Base-by-base conservation (phyloP, 139 green algal species). In the Chlorella ohadii region DNA sequence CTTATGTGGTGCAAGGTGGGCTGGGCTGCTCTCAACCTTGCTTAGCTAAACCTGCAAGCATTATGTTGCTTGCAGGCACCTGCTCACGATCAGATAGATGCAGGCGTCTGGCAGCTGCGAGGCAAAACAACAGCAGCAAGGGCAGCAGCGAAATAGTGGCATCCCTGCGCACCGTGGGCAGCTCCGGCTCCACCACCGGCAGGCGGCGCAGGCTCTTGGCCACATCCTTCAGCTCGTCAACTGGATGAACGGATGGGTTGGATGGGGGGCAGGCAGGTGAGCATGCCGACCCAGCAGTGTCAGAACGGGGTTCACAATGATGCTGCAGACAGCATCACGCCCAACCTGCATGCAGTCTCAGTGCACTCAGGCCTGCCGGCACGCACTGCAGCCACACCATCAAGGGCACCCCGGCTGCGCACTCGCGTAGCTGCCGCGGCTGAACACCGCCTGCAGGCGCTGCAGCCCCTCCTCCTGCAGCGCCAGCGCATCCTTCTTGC, bases 151-250 rank as follows among this genome's bases (percentile, higher is more conserved):
- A n/a, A n/a, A n/a, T n/a, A n/a, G n/a, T n/a, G n/a, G 44, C 44
- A 51, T 9, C 44, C 7, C 31, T 19, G 47, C 84, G 55, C 72
- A 99, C 86, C 20, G 95, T 99, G 28, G 96, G 96, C 63, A 96
- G 67, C 16, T 79, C n/a, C 0, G 90, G 82, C 63, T 99, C 92
- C 23, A 99, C 94, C n/a, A 94, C 89, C 5, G 97, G 97, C 76
- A 99, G 88, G 16, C 77, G 77, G 17, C 97, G 84, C 57, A 98
- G 87, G 57, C 87, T 85, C 82, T 96, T 94, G 51, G 93, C 94
- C 38, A 95, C 72, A 31, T 92, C 88, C 63, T 95, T 96, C 47
- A 98, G 83, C 25, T 92, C 88, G 20, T 98, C 94, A 27, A 98
- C 82, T 19, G 81, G 86, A 36, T 33, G 44, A 36, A 4, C 17